phyloP scores from a whole-genome alignment of 106 monocot genomes.

The Acorus gramineus region DNA sequence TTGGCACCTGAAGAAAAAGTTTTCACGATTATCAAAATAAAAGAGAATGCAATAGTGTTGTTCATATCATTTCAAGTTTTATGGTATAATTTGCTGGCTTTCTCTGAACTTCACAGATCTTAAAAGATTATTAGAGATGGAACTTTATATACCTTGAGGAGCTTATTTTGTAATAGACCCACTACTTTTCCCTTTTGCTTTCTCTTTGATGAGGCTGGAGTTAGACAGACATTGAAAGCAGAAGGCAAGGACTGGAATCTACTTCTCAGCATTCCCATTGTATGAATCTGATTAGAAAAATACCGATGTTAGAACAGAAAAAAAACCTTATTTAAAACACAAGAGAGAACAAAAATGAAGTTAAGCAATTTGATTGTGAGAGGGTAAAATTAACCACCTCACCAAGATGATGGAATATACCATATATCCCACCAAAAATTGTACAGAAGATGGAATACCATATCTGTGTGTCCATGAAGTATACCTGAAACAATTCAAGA shows the following conservation, averaged over 20 bases:
- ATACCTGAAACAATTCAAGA: constrained; percentile 34
- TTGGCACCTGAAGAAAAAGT: constrained; percentile 22
- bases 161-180: constrained; percentile 29
- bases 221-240: constrained; percentile 45
- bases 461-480: constrained; percentile 80
- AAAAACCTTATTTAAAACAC: not conserved
- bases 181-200: constrained; percentile 24
- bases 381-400: constrained; percentile 27
- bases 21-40: too few relatives aligned
- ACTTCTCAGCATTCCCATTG: constrained; percentile 73
- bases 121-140: not conserved
- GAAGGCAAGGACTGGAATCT: constrained; percentile 51
- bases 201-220: constrained; percentile 26
- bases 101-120: not conserved
- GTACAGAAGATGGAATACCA: constrained; percentile 80
- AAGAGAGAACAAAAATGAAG: not conserved
- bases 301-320: too few relatives aligned
- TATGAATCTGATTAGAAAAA: constrained; percentile 40
- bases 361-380: constrained; percentile 3
- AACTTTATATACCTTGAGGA: constrained; percentile 35
- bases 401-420: constrained; percentile 70
- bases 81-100: too few relatives aligned
- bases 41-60: too few relatives aligned
- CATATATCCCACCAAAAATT: constrained; percentile 67
- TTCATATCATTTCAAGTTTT: too few relatives aligned